phyloP scores from a whole-genome alignment of 2,329 filamentous ascomycete genomes.

The Kalmusia sp. region DNA sequence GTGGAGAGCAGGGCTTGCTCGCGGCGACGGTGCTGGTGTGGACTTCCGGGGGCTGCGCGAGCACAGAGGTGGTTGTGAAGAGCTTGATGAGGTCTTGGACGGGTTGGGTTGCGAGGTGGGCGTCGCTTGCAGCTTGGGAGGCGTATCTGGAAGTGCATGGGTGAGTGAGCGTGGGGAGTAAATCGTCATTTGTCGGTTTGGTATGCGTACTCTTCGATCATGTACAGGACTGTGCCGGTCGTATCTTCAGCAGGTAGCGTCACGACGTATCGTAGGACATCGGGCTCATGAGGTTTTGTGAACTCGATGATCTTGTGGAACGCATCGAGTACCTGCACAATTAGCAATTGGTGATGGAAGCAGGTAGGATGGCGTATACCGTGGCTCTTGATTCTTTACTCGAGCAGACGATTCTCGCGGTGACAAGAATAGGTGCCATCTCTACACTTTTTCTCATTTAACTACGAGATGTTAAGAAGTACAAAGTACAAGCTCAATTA shows the following conservation, averaged over 20 bases:
- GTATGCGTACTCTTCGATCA: slow-evolving; percentile 32
- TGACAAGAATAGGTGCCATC: slow-evolving; percentile 30
- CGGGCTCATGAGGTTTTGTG: slow-evolving; percentile 26
- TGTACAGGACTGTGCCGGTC: slow-evolving; percentile 26
- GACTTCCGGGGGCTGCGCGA: slow-evolving; percentile 28
- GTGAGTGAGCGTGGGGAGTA: not conserved
- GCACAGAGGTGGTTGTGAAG: slow-evolving; percentile 27
- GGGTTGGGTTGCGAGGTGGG: slow-evolving; percentile 26
- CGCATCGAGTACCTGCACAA: slow-evolving; percentile 17
- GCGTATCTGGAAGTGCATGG: slow-evolving; percentile 21
- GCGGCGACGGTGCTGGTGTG: slow-evolving; percentile 16
- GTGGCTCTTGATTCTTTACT: slow-evolving; percentile 17
- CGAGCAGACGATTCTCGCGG: slow-evolving; percentile 27
- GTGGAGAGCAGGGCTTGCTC: slow-evolving; percentile 8
- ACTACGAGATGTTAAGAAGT: not conserved
- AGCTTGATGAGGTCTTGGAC: slow-evolving; percentile 31
- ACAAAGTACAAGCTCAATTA: not conserved
- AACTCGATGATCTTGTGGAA: slow-evolving; percentile 35
- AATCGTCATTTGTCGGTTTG: not conserved
- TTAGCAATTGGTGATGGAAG: not conserved
- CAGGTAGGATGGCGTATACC: slow-evolving; percentile 5
- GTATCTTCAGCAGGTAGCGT: slow-evolving; percentile 26
- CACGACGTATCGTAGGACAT: slow-evolving; percentile 31
- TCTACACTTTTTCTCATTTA: not conserved
- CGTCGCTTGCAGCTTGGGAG: slow-evolving; percentile 26